Evolutionary conservation across 2,329 filamentous ascomycete genomes (phyloP).

Genomic region (Samsoniella hepiali): DNA sequence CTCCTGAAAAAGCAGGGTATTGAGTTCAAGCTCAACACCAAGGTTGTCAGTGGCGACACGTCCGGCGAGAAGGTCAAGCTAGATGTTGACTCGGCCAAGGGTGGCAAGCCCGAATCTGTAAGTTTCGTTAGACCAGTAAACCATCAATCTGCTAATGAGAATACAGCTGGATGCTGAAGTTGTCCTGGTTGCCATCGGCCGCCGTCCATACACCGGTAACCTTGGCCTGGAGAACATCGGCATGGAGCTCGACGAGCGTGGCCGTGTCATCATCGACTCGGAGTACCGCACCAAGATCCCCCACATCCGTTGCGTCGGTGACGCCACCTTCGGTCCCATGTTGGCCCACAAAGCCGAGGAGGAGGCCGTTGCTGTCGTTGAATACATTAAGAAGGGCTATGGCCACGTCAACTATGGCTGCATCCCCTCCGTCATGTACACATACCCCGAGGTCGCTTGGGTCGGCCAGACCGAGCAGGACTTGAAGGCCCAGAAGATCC

Average conservation of each 20-base stretch:
- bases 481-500: conserved; percentile 81
- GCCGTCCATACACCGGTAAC: conserved; percentile 87
- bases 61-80: conserved; percentile 75
- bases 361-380: conserved; percentile 89
- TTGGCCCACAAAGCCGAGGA: conserved; percentile 99
- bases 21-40: conserved; percentile 97
- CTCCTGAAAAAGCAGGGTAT: conserved; percentile 93
- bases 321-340: conserved; percentile 97
- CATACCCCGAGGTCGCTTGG: conserved; percentile 97
- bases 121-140: conserved; percentile 33
- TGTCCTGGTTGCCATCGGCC: conserved; percentile 93
- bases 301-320: conserved; percentile 95
- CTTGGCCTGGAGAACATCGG: conserved; percentile 93
- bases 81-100: conserved; percentile 87
- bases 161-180: conserved; percentile 84
- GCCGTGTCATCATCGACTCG: conserved; percentile 93
- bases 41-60: conserved; percentile 83
- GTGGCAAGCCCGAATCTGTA: conserved; percentile 89
- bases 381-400: conserved; percentile 97
- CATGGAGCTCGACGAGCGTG: conserved; percentile 86
- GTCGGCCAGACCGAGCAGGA: conserved; percentile 97
- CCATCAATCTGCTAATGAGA: conserved; percentile 22
- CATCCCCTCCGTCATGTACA: conserved; percentile 99
- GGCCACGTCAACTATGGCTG: conserved; percentile 98
- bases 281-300: conserved; percentile 98